These are phyloP conservation scores for Xylariaceae sp. DNA, from an alignment of 2,329 filamentous ascomycete genomes.

Conservation along the genomic window DNA sequence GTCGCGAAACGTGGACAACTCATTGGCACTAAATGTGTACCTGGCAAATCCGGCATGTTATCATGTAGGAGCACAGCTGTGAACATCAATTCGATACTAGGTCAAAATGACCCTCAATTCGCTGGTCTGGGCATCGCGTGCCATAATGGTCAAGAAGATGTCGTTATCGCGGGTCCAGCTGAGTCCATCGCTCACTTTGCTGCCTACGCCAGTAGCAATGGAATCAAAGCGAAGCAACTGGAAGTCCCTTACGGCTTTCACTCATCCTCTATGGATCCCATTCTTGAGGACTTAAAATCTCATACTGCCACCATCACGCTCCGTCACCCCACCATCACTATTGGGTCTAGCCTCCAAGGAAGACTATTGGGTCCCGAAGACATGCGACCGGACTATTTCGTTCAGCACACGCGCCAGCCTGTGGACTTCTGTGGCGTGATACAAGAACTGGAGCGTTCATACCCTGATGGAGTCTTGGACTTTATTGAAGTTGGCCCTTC, in stretches of 20 bases:
- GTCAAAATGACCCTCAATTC: conserved; percentile 3
- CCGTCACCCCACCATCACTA: conserved; percentile 1
- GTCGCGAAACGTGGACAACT: conserved; percentile 22
- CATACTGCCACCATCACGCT: conserved; percentile 6
- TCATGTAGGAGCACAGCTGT: conserved; percentile 12
- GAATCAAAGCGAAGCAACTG: conserved; percentile 25
- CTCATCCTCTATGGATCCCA: conserved; percentile 26
- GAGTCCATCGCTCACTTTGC: conserved; percentile 14
- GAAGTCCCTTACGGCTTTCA: conserved; percentile 29
- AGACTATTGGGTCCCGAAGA: conserved; percentile 4
- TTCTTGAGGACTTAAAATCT: conserved; percentile 17
- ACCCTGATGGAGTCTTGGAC: conserved; percentile 3
- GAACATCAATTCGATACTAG: conserved; percentile 12
- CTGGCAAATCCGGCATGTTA: conserved; percentile 19
- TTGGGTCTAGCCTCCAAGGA: conserved; percentile 19
- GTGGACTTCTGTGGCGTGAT: conserved; percentile 24
- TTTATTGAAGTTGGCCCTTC: conserved; percentile 22
- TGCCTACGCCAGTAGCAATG: conserved; percentile 13
- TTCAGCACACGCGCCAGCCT: conserved; percentile 21
- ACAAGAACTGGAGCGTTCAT: conserved; percentile 6
- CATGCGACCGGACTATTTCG: conserved; percentile 15
- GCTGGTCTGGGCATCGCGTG: conserved; percentile 26
- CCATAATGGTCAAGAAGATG: conserved; percentile 28
- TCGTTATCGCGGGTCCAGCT: conserved; percentile 28
- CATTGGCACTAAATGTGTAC: conserved; percentile 16